Evolutionary conservation across 1,284 basidiomycete species (phyloP).

Genomic region (Inonotus hispidus): DNA sequence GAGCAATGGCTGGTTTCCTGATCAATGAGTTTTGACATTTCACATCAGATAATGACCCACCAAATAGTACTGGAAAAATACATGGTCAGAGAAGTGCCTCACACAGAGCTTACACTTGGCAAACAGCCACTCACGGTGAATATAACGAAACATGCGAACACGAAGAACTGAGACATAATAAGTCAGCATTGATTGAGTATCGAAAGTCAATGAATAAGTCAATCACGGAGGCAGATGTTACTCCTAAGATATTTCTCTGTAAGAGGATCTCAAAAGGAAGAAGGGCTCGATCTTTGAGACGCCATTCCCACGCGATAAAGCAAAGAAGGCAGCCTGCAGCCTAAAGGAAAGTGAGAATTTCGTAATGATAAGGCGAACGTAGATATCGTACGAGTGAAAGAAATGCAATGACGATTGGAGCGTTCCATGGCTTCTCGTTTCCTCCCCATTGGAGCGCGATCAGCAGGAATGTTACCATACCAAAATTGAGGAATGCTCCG

Average conservation of each 20-base stretch:
- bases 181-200: no score
- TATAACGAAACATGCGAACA: neutral
- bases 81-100: neutral
- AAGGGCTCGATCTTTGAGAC: neutral
- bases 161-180: neutral
- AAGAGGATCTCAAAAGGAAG: neutral
- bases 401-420: slow-evolving; percentile 25
- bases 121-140: neutral
- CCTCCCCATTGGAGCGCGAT: slow-evolving; percentile 40
- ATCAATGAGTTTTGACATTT: neutral
- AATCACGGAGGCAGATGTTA: neutral
- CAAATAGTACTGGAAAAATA: neutral
- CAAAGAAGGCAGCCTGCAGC: neutral
- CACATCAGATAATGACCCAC: neutral
- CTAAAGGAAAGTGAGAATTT: neutral
- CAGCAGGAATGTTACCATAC: slow-evolving; percentile 32
- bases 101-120: no score
- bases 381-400: neutral
- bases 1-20: neutral
- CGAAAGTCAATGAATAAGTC: neutral
- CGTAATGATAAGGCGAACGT: no score
- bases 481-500: slow-evolving; percentile 26
- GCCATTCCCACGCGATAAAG: neutral
- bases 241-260: neutral
- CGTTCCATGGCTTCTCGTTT: slow-evolving; percentile 36